These are phyloP conservation scores for Coprinopsis cinerea DNA, from an alignment of 768 basidiomycete genomes.

Conservation along the genomic window DNA sequence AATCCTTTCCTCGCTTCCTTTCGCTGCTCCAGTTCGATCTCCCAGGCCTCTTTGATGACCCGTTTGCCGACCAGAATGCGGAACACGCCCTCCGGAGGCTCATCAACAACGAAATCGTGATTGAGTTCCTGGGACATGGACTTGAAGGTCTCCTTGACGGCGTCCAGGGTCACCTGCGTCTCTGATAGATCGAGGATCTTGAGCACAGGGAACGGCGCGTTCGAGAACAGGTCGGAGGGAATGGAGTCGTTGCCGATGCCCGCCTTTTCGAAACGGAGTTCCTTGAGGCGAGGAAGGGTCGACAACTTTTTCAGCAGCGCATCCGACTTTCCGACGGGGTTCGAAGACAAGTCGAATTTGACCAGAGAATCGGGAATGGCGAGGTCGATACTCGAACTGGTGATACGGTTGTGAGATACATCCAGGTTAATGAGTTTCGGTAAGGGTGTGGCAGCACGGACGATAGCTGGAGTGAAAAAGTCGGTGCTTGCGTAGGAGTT, in stretches of 20 bases:
- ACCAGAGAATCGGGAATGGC: constrained; percentile 46
- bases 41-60: constrained; percentile 72
- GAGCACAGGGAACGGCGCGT: constrained; percentile 44
- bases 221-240: constrained; percentile 31
- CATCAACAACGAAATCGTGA: constrained; percentile 50
- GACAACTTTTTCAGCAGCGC: constrained; percentile 43
- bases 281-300: constrained; percentile 45
- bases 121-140: constrained; percentile 44
- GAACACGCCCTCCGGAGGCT: constrained; percentile 45
- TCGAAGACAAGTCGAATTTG: constrained; percentile 60
- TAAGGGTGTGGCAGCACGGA: constrained; percentile 56
- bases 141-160: constrained; percentile 39
- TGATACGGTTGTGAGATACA: constrained; percentile 62
- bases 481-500: constrained; percentile 36
- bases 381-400: constrained; percentile 47
- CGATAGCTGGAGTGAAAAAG: constrained; percentile 61
- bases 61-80: constrained; percentile 65
- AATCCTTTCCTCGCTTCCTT: constrained; percentile 34
- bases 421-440: constrained; percentile 62
- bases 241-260: constrained; percentile 60
- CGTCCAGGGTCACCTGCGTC: constrained; percentile 49
- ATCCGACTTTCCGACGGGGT: constrained; percentile 50
- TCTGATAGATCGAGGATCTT: constrained; percentile 60
- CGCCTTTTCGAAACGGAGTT: constrained; percentile 50
- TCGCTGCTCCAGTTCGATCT: constrained; percentile 63